Evolutionary conservation across 371 early-diverging fungal species (phyloP), one percentile per base, ranked within the genome.

Genomic region (Mortierella sp.): DNA sequence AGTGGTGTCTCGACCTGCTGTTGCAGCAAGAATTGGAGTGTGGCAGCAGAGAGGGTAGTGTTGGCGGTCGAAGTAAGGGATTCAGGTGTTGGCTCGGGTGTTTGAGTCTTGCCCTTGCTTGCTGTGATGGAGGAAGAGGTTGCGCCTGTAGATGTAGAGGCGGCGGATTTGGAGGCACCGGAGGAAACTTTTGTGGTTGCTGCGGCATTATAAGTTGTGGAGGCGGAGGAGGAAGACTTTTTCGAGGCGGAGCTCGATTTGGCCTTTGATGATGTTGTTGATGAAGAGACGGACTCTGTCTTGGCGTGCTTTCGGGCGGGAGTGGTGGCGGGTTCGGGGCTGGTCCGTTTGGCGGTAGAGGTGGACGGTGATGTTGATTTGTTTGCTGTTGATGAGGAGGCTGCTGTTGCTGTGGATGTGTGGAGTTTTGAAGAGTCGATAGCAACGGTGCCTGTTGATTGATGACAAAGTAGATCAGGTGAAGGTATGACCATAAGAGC

Each of bases 1-100:
- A 86, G n/a, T 1, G 86, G 86, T 14, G 82, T 76, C 54, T 86
- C 77, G 21, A 65, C 63, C n/a, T 85, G 85, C 65, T 85, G 85
- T 51, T 85, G 82, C 41, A 85, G 38, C 21, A 85, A 72, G 49
- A 85, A 85, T 29, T 85, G 85, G 18, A 85, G 76, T 1, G 85
- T 85, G 12, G 79, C 86, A 32, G 86, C 77, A 12, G 86, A 82
- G 6, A 86, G 77, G 7, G 86, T 82, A 1, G 86, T 85, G 58
- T 76, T 83, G 55, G 58, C 73, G 24, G 77, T 71, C 3, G 83
- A 83, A 12, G 75, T 76, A 14, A 73, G 79, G 27, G 76, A 72
- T 18, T 82, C 83, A 4, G 79, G 38, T 56, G 79, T 43, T 16
- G 79, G 44, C 8, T 71, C 72, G 29, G 78, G 51, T n/a, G 84